A percentile compares a stretch with the other conserved stretches of the same genome.
Evolutionary conservation across 2,329 filamentous ascomycete genomes (phyloP).

Genomic region (Chlorencoelia australis): DNA sequence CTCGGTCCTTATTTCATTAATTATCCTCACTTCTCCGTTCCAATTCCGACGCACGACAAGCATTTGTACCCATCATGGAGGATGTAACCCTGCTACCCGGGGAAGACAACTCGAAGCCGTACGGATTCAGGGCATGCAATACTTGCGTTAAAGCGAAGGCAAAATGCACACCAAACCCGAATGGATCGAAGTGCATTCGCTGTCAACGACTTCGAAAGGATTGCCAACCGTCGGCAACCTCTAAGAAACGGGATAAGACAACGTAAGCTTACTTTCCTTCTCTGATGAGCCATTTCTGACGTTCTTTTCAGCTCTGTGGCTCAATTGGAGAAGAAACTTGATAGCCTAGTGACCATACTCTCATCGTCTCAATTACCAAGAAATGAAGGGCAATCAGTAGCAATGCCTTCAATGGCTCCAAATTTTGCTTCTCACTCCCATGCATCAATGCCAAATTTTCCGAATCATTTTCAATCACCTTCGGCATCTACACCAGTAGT

Average conservation of each 20-base stretch:
- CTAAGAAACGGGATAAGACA: constrained; percentile 4
- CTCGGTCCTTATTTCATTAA: no score
- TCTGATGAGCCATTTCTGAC: background rate
- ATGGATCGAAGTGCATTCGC: constrained; percentile 8
- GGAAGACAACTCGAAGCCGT: background rate
- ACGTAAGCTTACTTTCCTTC: background rate
- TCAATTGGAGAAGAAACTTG: constrained; percentile 12
- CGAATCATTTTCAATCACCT: background rate
- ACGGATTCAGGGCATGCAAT: constrained; percentile 10
- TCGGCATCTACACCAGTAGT: background rate
- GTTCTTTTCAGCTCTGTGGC: constrained; percentile 6
- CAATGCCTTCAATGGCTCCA: background rate
- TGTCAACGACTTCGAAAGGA: constrained; percentile 9
- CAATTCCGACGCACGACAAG: no score
- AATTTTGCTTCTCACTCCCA: background rate
- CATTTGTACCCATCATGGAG: no score
- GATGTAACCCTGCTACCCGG: background rate
- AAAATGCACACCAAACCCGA: constrained; percentile 10
- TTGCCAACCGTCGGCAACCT: constrained; percentile 6
- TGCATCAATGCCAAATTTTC: background rate
- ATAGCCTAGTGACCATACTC: constrained; percentile 10
- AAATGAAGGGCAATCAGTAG: background rate
- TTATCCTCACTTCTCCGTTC: no score
- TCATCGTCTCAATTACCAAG: background rate
- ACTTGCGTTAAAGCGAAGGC: constrained; percentile 13